Evolutionary conservation across 768 basidiomycete genomes (phyloP), one percentile per base, ranked within the genome.

Genomic region (Termitomyces sp.): DNA sequence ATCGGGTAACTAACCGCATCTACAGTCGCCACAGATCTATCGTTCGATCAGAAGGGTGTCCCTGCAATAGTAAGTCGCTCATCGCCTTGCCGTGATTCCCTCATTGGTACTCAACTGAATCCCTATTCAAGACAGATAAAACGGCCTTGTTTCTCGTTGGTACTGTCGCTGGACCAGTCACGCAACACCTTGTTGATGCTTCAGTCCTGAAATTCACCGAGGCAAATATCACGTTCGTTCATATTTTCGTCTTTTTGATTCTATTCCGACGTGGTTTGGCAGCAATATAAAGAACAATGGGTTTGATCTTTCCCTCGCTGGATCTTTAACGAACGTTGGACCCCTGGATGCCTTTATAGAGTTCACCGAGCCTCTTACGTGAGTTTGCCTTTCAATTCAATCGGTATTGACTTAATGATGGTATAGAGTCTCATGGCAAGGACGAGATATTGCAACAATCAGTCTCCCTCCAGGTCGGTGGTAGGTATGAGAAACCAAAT

Each of bases 341-440:
- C 87, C 88, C 22, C 75, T 91, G 53, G 88, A 90, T 71, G 87
- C 86, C 3, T 64, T 78, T 49, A 89, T 91, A 51, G 79, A 80
- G 15, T 91, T 90, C 66, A 73, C 75, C 15, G 83, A 87, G 45
- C 86, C 86, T 2, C 72, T 89, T 47, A 80, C 65, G 83, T 86
- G 72, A 55, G 80, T 27, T 48, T 69, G 44, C 12, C 41, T n/a
- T 44, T 34, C 36, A 12, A 16, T 33, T 5, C 20, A n/a, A 44
- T 36, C 34, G 47, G 9, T 36, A 45, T 34, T 4, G 55, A 13
- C 53, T 51, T 45, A 55, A 55, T 36, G 31, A 15, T 3, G 2
- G 12, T 22, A 37, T 55, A 87, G 84, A 13, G 83, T 89, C 16
- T 77, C 72, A 18, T 90, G 85, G 85, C 70, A 88, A 65, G 87